A percentile compares a stretch with the other conserved stretches of the same genome.
phyloP scores from a whole-genome alignment of 345 rosid species.

The Acer saccharum region DNA sequence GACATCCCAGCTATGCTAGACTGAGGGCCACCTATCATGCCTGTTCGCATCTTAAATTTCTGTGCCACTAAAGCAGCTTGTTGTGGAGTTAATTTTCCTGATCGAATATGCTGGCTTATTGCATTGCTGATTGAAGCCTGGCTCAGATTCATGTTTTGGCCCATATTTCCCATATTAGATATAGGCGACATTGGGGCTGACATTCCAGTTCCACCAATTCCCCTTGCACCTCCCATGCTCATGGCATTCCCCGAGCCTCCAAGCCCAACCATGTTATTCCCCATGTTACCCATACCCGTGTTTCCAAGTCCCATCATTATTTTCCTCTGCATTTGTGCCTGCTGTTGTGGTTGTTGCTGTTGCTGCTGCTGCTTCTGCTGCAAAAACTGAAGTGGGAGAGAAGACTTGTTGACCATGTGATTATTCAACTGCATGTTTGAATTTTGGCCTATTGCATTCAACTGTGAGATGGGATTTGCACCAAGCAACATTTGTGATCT shows the following conservation, averaged over 20 bases:
- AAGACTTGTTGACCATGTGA: conserved; percentile 68
- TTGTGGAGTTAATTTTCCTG: conserved; percentile 43
- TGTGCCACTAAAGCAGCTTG: conserved; percentile 38
- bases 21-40: conserved; percentile 60
- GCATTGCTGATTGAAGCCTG: conserved; percentile 53
- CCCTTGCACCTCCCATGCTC: conserved; percentile 69
- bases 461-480: conserved; percentile 58
- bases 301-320: conserved; percentile 68
- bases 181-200: conserved; percentile 72
- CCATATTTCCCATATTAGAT: conserved; percentile 57
- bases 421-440: conserved; percentile 71
- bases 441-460: conserved; percentile 66
- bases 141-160: conserved; percentile 66
- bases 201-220: conserved; percentile 67
- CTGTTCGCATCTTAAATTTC: conserved; percentile 35
- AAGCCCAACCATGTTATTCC: conserved; percentile 57
- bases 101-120: conserved; percentile 59
- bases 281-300: too few species aligned
- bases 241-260: conserved; percentile 61
- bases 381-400: conserved; percentile 71
- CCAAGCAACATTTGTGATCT: conserved; percentile 66
- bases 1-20: conserved; percentile 65
- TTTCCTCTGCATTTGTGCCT: conserved; percentile 63
- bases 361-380: conserved; percentile 48
- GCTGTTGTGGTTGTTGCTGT: conserved; percentile 38